These are phyloP conservation scores for Coniferiporia weirii DNA, from an alignment of 1,284 basidiomycete genomes.

Conservation along the genomic window DNA sequence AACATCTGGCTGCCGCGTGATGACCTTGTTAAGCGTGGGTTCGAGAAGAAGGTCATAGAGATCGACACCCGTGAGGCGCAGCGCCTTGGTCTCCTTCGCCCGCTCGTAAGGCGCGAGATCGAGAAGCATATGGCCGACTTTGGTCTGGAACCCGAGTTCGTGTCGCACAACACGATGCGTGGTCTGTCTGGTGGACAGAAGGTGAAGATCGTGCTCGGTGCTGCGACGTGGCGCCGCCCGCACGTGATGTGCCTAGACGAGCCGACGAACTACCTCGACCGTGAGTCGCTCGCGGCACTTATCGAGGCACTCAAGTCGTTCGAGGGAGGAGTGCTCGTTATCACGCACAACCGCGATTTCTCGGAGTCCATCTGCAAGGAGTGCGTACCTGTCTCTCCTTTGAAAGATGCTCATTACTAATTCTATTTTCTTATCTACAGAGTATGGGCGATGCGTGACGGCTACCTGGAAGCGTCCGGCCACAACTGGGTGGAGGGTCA, in stretches of 20 bases:
- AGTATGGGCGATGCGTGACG: conserved; percentile 94
- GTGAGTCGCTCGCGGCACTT: conserved; percentile 94
- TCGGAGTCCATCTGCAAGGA: conserved; percentile 91
- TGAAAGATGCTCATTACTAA: conserved; percentile 2
- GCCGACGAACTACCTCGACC: conserved; percentile 97
- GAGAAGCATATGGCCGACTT: conserved; percentile 98
- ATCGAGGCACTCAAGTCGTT: conserved; percentile 95
- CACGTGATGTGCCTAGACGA: conserved; percentile 98
- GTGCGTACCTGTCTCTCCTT: conserved; percentile 33
- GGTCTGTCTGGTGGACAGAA: conserved; percentile 99
- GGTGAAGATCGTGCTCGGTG: conserved; percentile 98
- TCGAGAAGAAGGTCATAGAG: conserved; percentile 98
- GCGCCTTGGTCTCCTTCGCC: conserved; percentile 91
- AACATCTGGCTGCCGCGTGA: conserved; percentile 97
- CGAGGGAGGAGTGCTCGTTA: conserved; percentile 95
- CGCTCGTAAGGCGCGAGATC: conserved; percentile 95
- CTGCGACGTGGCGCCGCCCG: conserved; percentile 96
- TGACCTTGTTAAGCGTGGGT: conserved; percentile 94
- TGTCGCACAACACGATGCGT: conserved; percentile 94
- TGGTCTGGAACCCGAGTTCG: conserved; percentile 95
- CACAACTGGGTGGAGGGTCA: conserved; percentile 99
- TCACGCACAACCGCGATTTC: conserved; percentile 98
- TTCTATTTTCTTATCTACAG: conserved; percentile 26
- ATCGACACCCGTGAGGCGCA: conserved; percentile 97
- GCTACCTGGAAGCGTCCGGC: conserved; percentile 88